Evolutionary conservation across 2,329 filamentous ascomycete genomes (phyloP).

Genomic region (Ambrosiella cleistominuta): DNA sequence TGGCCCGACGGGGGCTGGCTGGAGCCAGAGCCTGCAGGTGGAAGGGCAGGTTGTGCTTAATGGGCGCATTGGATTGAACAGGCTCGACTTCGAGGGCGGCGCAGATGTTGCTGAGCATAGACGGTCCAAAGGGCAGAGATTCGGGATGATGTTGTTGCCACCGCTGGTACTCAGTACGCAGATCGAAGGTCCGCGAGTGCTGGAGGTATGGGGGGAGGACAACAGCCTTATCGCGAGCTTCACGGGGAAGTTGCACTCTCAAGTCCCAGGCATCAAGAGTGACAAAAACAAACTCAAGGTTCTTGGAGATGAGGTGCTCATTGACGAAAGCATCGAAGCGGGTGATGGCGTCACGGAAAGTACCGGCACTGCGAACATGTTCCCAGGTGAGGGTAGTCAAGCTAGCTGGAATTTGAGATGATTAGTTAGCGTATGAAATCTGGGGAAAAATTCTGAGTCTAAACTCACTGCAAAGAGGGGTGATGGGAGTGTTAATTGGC

Average conservation of each 20-base stretch:
- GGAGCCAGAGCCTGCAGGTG: conserved; percentile 91
- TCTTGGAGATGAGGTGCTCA: conserved; percentile 78
- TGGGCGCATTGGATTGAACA: conserved; percentile 89
- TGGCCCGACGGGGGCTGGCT: conserved; percentile 83
- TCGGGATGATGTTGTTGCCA: conserved; percentile 98
- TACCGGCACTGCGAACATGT: conserved; percentile 91
- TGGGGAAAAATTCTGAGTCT: conserved; percentile 7
- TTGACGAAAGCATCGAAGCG: conserved; percentile 87
- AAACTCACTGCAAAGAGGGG: conserved; percentile 79
- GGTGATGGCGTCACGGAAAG: conserved; percentile 90
- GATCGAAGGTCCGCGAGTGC: conserved; percentile 91
- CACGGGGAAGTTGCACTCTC: conserved; percentile 87
- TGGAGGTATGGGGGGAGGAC: conserved; percentile 92
- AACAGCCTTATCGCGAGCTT: conserved; percentile 95
- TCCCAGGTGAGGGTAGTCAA: conserved; percentile 97
- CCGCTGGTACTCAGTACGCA: conserved; percentile 91
- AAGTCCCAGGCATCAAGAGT: conserved; percentile 98
- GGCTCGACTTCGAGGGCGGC: conserved; percentile 95
- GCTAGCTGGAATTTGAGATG: conserved; percentile 44
- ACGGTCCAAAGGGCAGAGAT: conserved; percentile 88
- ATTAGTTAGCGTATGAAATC: conserved; percentile 9
- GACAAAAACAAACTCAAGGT: conserved; percentile 94
- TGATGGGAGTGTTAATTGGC: conserved; percentile 96
- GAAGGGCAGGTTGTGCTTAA: conserved; percentile 97
- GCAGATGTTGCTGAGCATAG: conserved; percentile 92